These are phyloP conservation scores for Naganishia vishniacii DNA, from an alignment of 768 basidiomycete species.

Conservation along the genomic window DNA sequence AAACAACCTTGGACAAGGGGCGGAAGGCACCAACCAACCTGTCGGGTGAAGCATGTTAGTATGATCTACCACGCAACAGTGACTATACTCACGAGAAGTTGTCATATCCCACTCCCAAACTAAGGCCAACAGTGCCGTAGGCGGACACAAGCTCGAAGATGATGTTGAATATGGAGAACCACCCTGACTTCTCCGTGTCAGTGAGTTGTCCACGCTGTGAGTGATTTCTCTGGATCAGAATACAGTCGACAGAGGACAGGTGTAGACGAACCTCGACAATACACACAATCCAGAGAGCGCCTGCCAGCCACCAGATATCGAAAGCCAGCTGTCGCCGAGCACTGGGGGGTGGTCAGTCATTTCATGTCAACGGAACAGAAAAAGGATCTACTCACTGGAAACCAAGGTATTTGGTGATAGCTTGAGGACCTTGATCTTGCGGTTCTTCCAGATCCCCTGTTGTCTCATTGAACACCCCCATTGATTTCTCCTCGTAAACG, in stretches of 20 bases:
- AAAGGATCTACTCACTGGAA: slow-evolving; percentile 43
- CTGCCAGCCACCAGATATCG: slow-evolving; percentile 92
- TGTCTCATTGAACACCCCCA: slow-evolving; percentile 64
- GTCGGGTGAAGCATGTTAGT: slow-evolving; percentile 32
- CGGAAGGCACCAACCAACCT: slow-evolving; percentile 75
- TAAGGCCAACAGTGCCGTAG: slow-evolving; percentile 63
- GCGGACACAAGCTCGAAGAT: slow-evolving; percentile 47
- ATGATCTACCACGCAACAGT: background rate
- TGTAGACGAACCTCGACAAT: slow-evolving; percentile 73
- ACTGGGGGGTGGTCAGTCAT: slow-evolving; percentile 10
- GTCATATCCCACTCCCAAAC: slow-evolving; percentile 72
- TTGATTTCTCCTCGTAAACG: slow-evolving; percentile 80
- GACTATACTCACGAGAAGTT: slow-evolving; percentile 28
- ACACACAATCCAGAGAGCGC: slow-evolving; percentile 81
- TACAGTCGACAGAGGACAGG: background rate
- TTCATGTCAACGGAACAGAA: no score
- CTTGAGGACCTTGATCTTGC: slow-evolving; percentile 37
- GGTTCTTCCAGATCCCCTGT: slow-evolving; percentile 50
- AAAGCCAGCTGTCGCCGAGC: slow-evolving; percentile 71
- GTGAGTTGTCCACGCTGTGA: slow-evolving; percentile 60
- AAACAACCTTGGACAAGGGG: slow-evolving; percentile 77
- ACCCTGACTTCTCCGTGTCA: slow-evolving; percentile 55
- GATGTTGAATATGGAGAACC: slow-evolving; percentile 81
- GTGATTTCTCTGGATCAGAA: background rate
- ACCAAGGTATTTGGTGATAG: slow-evolving; percentile 47